These are phyloP conservation scores for Hyphopichia khmerensis DNA, from an alignment of 1,139 yeast species.

Conservation along the genomic window DNA sequence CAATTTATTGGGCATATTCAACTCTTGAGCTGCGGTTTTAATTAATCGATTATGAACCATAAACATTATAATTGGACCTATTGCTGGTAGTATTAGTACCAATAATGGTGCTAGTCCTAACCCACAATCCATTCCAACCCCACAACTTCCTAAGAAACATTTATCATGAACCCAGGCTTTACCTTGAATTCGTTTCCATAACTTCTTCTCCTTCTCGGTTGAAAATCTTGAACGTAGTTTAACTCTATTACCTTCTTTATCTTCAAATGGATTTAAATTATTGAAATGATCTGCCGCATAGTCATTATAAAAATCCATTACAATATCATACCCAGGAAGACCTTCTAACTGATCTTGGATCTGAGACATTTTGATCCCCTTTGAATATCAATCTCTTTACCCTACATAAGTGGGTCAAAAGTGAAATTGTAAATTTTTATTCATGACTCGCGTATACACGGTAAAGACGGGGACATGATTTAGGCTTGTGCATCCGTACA, in stretches of 20 bases:
- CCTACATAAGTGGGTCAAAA: too few relatives aligned
- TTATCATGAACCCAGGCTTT: constrained; percentile 86
- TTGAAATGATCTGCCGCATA: constrained; percentile 64
- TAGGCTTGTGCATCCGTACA: not conserved
- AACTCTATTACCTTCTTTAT: constrained; percentile 54
- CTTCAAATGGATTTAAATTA: constrained; percentile 66
- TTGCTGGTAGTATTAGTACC: constrained; percentile 62
- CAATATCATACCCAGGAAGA: constrained; percentile 57
- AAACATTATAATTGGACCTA: constrained; percentile 83
- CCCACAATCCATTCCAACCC: constrained; percentile 70
- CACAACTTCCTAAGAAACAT: constrained; percentile 74
- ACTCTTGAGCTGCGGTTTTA: constrained; percentile 51
- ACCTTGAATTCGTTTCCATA: constrained; percentile 70
- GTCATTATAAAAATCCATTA: constrained; percentile 59
- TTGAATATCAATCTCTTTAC: not conserved
- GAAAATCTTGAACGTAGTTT: constrained; percentile 55
- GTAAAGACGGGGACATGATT: not conserved
- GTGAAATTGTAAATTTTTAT: not conserved
- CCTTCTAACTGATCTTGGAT: constrained; percentile 44
- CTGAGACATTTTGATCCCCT: constrained; percentile 22
- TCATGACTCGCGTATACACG: not conserved
- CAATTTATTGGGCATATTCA: constrained; percentile 58
- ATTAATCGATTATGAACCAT: constrained; percentile 69
- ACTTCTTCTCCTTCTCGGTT: constrained; percentile 59
- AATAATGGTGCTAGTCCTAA: constrained; percentile 73